Conservation (phyloP, 2,329 filamentous ascomycete genomes). For the Blastomyces emzantsi region DNA sequence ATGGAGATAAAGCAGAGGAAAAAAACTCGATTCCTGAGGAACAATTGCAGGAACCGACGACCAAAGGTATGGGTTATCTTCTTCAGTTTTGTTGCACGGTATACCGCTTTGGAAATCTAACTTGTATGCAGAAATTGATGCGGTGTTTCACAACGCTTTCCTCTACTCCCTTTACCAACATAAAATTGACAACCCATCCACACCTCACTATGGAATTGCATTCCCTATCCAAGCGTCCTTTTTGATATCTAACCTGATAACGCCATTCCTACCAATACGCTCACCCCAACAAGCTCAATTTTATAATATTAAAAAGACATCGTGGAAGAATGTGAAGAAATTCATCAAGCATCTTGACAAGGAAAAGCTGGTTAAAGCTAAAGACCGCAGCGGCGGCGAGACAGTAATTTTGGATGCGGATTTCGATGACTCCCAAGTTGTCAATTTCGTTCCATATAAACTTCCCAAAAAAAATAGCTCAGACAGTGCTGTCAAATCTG, state of each 20-base stretch:
- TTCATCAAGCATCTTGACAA: slow-evolving; percentile 62
- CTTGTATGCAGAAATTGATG: slow-evolving; percentile 51
- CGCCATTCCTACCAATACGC: slow-evolving; percentile 56
- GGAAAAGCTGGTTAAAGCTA: slow-evolving; percentile 52
- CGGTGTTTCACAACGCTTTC: slow-evolving; percentile 56
- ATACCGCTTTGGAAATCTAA: background rate
- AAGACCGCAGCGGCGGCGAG: slow-evolving; percentile 56
- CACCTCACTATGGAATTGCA: slow-evolving; percentile 47
- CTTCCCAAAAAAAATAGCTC: slow-evolving; percentile 43
- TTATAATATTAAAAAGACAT: slow-evolving; percentile 60
- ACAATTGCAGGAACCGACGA: slow-evolving; percentile 44
- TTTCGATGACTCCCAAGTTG: slow-evolving; percentile 48
- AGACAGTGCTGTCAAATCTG: slow-evolving; percentile 21
- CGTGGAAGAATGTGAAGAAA: slow-evolving; percentile 61
- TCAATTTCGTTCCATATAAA: slow-evolving; percentile 53
- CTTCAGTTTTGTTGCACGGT: background rate
- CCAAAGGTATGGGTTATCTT: slow-evolving; percentile 39
- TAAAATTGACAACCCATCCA: slow-evolving; percentile 46
- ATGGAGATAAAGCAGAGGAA: slow-evolving; percentile 22
- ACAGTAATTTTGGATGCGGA: slow-evolving; percentile 57
- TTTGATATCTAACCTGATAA: slow-evolving; percentile 54
- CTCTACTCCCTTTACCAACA: slow-evolving; percentile 53
- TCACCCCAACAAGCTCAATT: slow-evolving; percentile 47
- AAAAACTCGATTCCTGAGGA: slow-evolving; percentile 32
- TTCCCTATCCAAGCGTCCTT: slow-evolving; percentile 56